Evolutionary conservation across 768 basidiomycete species (phyloP), one percentile per base, ranked within the genome.

Genomic region (Mycena latifolia): DNA sequence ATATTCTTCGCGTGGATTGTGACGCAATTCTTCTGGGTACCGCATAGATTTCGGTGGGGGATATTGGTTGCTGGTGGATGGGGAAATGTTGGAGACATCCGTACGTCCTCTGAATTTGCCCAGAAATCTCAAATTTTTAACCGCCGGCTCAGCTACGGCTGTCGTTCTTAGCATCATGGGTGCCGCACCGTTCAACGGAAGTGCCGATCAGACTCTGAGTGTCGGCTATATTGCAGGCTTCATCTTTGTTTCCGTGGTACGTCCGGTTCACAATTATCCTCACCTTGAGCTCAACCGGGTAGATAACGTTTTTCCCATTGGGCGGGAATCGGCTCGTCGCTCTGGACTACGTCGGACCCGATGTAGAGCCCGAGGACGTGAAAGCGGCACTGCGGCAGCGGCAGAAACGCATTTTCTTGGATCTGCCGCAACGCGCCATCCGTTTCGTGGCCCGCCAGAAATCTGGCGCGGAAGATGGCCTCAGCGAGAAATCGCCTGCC

Each of bases 281-380:
- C 14, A 27, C 35, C 25, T 25, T 7, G 22, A 39, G 18, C 31
- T 24, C 12, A 24, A 46, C 6, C 11, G 6, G n/a, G 4, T 39
- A 58, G 57, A 58, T 58, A 24, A 58, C 57, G 27, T 58, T 58
- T 29, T 58, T 58, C 47, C 57, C 57, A 20, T 2, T 57, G 12
- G 55, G 55, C 17, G 55, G 55, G 6, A 57, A 47, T 22, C 29
- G 55, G 4, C 31, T 57, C 2, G 55, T 57, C 7, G 45, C 45
- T 7, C 31, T 46, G 1, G 45, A 57, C 22, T 57, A 33, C 25
- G 57, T 48, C 10, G 57, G 57, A 4, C 57, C 57, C 5, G 57
- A 58, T 50, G 17, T 58, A 6, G 57, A 58, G 25, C 46, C 4
- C 2, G 46, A 58, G 2, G 57, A 58, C 3, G 57, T 58, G 24